Evolutionary conservation across 768 basidiomycete genomes (phyloP).

Genomic region (Calocera viscosa): DNA sequence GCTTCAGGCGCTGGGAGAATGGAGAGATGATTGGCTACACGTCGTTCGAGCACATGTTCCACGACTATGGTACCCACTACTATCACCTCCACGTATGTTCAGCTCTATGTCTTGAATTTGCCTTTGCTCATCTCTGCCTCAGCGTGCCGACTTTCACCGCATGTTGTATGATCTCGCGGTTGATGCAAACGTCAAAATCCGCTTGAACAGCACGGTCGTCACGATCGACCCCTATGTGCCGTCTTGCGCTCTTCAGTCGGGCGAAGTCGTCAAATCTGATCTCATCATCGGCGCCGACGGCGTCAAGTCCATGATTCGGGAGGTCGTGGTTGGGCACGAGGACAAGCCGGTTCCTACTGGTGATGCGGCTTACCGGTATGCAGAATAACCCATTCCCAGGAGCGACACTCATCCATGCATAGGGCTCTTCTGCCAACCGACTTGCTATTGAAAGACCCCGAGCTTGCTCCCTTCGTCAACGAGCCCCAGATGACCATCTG

Average conservation of each 20-base stretch:
- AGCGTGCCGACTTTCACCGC: slow-evolving; percentile 39
- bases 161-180: slow-evolving; percentile 37
- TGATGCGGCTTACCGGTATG: neutral
- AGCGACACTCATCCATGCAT: neutral
- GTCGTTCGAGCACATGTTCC: slow-evolving; percentile 33
- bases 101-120: neutral
- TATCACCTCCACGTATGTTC: slow-evolving; percentile 32
- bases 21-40: slow-evolving; percentile 37
- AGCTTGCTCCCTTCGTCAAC: slow-evolving; percentile 17
- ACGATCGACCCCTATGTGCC: slow-evolving; percentile 27
- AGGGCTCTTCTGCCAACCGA: slow-evolving; percentile 8
- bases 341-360: neutral
- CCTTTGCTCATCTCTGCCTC: neutral
- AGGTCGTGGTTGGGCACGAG: slow-evolving; percentile 8
- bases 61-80: slow-evolving; percentile 39
- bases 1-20: slow-evolving; percentile 33
- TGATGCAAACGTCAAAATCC: slow-evolving; percentile 10
- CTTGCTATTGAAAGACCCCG: slow-evolving; percentile 10
- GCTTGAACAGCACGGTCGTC: slow-evolving; percentile 18
- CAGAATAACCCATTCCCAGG: neutral
- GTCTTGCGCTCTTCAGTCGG: slow-evolving; percentile 32
- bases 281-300: slow-evolving; percentile 46
- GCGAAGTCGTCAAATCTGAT: slow-evolving; percentile 34
- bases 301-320: slow-evolving; percentile 25
- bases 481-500: slow-evolving; percentile 28